Base-by-base conservation (phyloP, 2,329 filamentous ascomycete species). In the Biscogniauxia sp. region DNA sequence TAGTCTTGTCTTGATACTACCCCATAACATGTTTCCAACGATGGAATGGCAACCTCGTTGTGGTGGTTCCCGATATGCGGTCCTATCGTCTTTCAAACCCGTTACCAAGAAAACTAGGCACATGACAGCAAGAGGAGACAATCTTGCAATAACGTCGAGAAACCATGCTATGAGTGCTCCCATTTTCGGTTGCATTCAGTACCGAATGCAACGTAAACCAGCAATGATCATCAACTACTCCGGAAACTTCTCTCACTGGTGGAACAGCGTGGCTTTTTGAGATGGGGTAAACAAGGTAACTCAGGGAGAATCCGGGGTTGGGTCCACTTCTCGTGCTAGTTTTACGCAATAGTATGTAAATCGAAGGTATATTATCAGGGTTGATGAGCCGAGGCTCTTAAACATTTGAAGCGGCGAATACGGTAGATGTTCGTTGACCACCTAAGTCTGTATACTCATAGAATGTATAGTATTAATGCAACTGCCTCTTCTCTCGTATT, bases 181-280 rank as follows among this genome's bases (percentile, higher is more conserved):
- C 49, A 23, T 51, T 59, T 59, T 67, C 61, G 64, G 64, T 37
- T 49, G 55, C 59, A 61, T 56, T 25, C 53, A 61, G 41, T 41
- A 57, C 62, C 61, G 58, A 64, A 58, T 61, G 59, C 54, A 63
- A 68, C 64, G 49, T 60, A 51, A 51, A 51, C 15, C 57, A 20
- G 20, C 52, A 20, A 41, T 51, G 49, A 20, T 23, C 56, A 58
- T 49, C 37, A 20, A 56, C 52, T 51, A 25, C 53, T 50, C 37
- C 57, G 53, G 59, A 55, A 54, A 58, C 52, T 13, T 28, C 28
- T 63, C 58, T 65, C 60, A 67, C 61, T 69, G 66, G 65, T 67
- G 67, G 67, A 66, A 67, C 63, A 41, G 57, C 50, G 37, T 55
- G 7, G 41, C 58, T 37, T 51, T 53, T 54, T 26, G 37, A 59